Evolutionary conservation across 345 rosid genomes (phyloP), one percentile per base, ranked within the genome.

Genomic region (Citrus medica): DNA sequence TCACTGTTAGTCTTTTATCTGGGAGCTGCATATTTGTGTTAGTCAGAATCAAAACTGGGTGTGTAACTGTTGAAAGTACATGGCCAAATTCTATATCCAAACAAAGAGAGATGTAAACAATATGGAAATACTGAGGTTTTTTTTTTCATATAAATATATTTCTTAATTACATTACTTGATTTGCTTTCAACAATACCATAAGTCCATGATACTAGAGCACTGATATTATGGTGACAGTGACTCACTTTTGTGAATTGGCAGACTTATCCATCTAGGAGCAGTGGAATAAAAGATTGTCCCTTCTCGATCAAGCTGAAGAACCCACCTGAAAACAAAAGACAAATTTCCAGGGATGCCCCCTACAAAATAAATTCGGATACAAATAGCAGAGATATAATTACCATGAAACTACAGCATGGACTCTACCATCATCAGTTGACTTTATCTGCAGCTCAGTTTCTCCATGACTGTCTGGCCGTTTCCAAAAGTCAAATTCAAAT

Each of bases 401-500:
- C 97, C 98, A 96, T 73, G 97, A 90, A 80, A 94, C 78, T 38
- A 96, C 79, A 75, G 95, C 99, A 87, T 94, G 89, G 82, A 89
- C 78, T 83, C 85, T 90, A 78, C 99, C 99, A 83, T 79, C 79
- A 60, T 46, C 32, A 28, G 73, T 87, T 30, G 94, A 89, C 89
- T 91, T 87, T 77, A 92, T 81, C 72, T 55, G 80, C 78, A 90
- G 62, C 76, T 88, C 81, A 70, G 85, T 81, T 75, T 92, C 89
- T 64, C 95, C 86, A 61, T 78, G 82, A 85, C 93, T 92, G 61
- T 85, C 91, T 73, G 97, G 97, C 80, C 93, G 86, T 91, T 88
- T 94, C 94, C 97, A 91, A 76, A 96, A 94, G 88, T 92, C 97
- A 86, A 96, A 91, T 85, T 91, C 97, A 88, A 94, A 92, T 83